Evolutionary conservation across 345 rosid genomes (phyloP), one percentile per base, ranked within the genome.

Genomic region (Camelina hispida): DNA sequence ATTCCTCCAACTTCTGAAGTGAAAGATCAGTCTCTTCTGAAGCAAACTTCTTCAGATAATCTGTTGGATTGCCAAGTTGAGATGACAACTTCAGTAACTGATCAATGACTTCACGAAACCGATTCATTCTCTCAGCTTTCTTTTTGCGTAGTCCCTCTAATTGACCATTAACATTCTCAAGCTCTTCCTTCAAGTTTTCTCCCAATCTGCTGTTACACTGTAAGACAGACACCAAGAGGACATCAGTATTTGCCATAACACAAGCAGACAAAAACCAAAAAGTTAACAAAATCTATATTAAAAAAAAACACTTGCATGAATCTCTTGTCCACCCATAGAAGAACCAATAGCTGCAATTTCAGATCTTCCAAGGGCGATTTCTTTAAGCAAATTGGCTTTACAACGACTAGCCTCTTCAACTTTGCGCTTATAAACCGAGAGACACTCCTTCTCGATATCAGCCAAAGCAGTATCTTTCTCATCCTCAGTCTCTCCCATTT

Each of bases 1-100:
- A 69, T 28, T 85, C 85, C 68, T 90, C 90, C 46, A 90, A 79
- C 70, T 79, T 85, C 58, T 73, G 78, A 70, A 80, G 62, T 0
- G 91, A 88, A 68, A 84, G 70, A 68, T 90, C 86, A 2, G 81
- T 76, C 62, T 67, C 96, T 28, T 85, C 87, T 44, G 79, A 72
- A 67, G 51, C 61, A 66, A 77, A 47, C 40, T 76, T 66, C 4
- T 40, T 58, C 68, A 72, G 47, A 71, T 73, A 74, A 72, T 76
- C 84, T 1, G 77, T 40, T 20, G 83, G 35, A 48, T 78, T 77
- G n/a, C 40, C 82, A 64, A 87, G 84, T 72, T 87, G 90, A 6
- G 67, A 44, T 9, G 96, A 88, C 56, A 87, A 52, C 28, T 71
- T 81, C 62, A 77, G 76, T 50, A 90, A 62, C 62, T 82, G 77